A percentile compares a stretch with the other conserved stretches of the same genome.
phyloP scores from a whole-genome alignment of 2,329 filamentous ascomycete genomes.

The Fusarium sp. region DNA sequence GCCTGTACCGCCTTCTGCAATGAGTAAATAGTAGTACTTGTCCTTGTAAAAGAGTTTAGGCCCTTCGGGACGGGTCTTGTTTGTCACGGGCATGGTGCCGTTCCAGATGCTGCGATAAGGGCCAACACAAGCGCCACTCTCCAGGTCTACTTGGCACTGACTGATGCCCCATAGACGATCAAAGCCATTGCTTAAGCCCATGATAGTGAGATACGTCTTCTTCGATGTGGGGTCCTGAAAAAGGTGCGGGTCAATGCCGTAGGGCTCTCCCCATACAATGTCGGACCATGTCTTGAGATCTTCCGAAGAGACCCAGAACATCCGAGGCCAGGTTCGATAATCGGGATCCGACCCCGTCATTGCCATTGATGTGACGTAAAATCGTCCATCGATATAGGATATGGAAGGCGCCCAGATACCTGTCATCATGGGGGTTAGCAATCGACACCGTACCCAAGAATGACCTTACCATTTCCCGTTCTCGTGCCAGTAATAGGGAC shows the following conservation, averaged over 20 bases:
- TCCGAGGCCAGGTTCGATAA: conserved; percentile 6
- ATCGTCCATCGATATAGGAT: conserved; percentile 11
- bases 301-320: conserved; percentile 15
- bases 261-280: conserved; percentile 19
- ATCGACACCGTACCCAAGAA: background rate
- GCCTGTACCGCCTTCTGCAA: conserved; percentile 23
- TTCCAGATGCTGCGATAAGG: conserved; percentile 23
- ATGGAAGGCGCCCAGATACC: conserved; percentile 21
- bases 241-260: conserved; percentile 21
- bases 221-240: conserved; percentile 19
- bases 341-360: conserved; percentile 11
- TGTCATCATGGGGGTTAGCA: background rate
- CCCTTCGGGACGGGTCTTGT: conserved; percentile 8
- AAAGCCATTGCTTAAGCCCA: conserved; percentile 15
- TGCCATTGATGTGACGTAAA: conserved; percentile 16
- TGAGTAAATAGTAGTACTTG: conserved; percentile 21
- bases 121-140: conserved; percentile 5
- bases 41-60: conserved; percentile 22
- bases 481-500: conserved; percentile 1
- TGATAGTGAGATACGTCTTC: conserved; percentile 13
- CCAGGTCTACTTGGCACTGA: conserved; percentile 20
- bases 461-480: background rate
- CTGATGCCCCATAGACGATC: conserved; percentile 19
- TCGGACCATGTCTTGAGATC: conserved; percentile 26
- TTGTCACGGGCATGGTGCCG: conserved; percentile 8